Evolutionary conservation across 805 yeast species (phyloP).

Genomic region (Scheffersomyces ergatensis): DNA sequence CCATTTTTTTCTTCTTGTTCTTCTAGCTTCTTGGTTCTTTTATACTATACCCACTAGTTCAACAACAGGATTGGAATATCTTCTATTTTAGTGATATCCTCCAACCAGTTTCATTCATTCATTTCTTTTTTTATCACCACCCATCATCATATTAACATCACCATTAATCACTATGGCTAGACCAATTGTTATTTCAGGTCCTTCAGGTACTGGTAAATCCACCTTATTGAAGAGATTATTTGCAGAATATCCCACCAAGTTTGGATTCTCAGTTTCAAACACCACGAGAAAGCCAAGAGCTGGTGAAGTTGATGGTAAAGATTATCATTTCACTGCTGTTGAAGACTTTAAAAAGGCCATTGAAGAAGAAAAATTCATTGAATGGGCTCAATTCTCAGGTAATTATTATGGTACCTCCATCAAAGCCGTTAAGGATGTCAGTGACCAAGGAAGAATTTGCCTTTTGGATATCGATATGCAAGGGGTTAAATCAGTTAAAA

Average conservation of each 20-base stretch:
- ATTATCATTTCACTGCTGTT: slow-evolving; percentile 82
- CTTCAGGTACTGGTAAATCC: slow-evolving; percentile 95
- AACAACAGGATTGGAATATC: too few species aligned
- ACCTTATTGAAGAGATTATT: slow-evolving; percentile 86
- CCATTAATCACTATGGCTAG: too few species aligned
- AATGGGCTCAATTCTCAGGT: slow-evolving; percentile 98
- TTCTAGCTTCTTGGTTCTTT: too few species aligned
- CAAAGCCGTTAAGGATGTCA: slow-evolving; percentile 76
- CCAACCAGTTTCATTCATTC: too few species aligned
- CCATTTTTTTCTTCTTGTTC: too few species aligned
- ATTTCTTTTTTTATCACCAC: too few species aligned
- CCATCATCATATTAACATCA: too few species aligned
- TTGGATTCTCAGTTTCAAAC: slow-evolving; percentile 92
- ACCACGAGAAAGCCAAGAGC: slow-evolving; percentile 90
- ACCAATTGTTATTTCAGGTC: slow-evolving; percentile 96
- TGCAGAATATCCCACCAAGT: slow-evolving; percentile 83
- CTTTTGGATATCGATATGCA: slow-evolving; percentile 98
- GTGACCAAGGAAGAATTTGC: slow-evolving; percentile 67
- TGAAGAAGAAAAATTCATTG: slow-evolving; percentile 75
- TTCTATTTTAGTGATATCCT: too few species aligned
- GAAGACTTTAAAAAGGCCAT: slow-evolving; percentile 79
- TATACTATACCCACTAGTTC: too few species aligned
- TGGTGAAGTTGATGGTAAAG: slow-evolving; percentile 87
- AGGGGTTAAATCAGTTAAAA: slow-evolving; percentile 91
- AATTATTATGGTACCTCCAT: slow-evolving; percentile 95